Percentiles rank a stretch among this genome's conserved stretches.
Conservation (phyloP, 176 grass and related monocot species). For the Oryza punctata region DNA sequence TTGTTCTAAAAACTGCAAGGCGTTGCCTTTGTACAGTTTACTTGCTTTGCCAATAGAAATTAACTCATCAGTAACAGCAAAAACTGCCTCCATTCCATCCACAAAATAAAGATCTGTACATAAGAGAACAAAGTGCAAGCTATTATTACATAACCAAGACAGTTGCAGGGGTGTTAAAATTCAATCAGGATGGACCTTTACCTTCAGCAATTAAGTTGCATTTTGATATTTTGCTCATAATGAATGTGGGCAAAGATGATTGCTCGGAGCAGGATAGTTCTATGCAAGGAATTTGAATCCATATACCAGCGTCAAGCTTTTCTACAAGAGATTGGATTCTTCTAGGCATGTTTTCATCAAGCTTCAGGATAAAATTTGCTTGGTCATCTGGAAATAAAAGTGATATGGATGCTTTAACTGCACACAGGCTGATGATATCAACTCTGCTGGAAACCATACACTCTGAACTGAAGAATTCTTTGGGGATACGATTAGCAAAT, state of each 20-base stretch:
- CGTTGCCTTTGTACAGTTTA: slow-evolving; percentile 73
- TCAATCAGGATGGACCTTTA: slow-evolving; percentile 35
- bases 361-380: slow-evolving; percentile 48
- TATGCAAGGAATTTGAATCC: slow-evolving; percentile 77
- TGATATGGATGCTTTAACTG: slow-evolving; percentile 72
- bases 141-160: slow-evolving; percentile 45
- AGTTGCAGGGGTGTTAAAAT: slow-evolving; percentile 37
- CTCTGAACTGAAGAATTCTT: slow-evolving; percentile 66
- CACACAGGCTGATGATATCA: slow-evolving; percentile 61
- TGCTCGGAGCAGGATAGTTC: slow-evolving; percentile 38
- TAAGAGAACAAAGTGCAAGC: slow-evolving; percentile 31
- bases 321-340: slow-evolving; percentile 63
- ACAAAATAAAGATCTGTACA: slow-evolving; percentile 78
- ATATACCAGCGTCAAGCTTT: slow-evolving; percentile 76
- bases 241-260: slow-evolving; percentile 54
- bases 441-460: slow-evolving; percentile 54
- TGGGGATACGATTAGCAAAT: slow-evolving; percentile 62
- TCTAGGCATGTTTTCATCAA: slow-evolving; percentile 63
- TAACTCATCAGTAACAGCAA: slow-evolving; percentile 63
- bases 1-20: slow-evolving; percentile 60
- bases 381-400: slow-evolving; percentile 53
- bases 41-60: slow-evolving; percentile 64
- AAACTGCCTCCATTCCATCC: slow-evolving; percentile 52
- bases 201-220: slow-evolving; percentile 79
- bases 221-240: slow-evolving; percentile 65